Conservation (phyloP, 2,329 filamentous ascomycete species). For the Colletotrichum higginsianum region DNA sequence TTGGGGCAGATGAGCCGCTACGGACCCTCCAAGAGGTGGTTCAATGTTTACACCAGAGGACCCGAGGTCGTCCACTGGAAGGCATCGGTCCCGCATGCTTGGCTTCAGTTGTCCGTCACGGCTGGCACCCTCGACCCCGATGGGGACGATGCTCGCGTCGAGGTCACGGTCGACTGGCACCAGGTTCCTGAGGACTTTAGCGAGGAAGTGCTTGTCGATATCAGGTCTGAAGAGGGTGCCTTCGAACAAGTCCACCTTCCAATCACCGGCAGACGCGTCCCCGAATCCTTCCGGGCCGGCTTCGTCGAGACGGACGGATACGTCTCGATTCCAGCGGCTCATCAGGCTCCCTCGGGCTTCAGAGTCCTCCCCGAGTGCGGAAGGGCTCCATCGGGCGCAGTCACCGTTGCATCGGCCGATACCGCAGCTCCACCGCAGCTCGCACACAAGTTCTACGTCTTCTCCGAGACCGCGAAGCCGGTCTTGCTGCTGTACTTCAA, state of each 20-base stretch:
- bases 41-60: slow-evolving; percentile 55
- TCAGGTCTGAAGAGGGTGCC: slow-evolving; percentile 53
- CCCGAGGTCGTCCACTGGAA: slow-evolving; percentile 50
- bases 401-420: slow-evolving; percentile 42
- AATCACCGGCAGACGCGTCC: slow-evolving; percentile 45
- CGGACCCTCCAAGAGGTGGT: slow-evolving; percentile 50
- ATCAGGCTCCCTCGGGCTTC: slow-evolving; percentile 43
- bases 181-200: slow-evolving; percentile 56
- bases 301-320: slow-evolving; percentile 54
- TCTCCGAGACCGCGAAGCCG: slow-evolving; percentile 45
- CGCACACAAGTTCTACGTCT: slow-evolving; percentile 52
- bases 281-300: slow-evolving; percentile 51
- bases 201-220: slow-evolving; percentile 57
- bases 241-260: slow-evolving; percentile 54
- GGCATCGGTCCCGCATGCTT: slow-evolving; percentile 51
- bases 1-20: slow-evolving; percentile 52
- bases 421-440: slow-evolving; percentile 45
- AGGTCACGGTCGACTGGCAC: slow-evolving; percentile 52
- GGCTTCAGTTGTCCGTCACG: slow-evolving; percentile 49
- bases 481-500: slow-evolving; percentile 54
- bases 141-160: slow-evolving; percentile 51
- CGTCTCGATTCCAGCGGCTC: slow-evolving; percentile 52
- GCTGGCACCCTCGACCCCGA: slow-evolving; percentile 50
- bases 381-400: slow-evolving; percentile 44
- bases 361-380: slow-evolving; percentile 51